Conservation (phyloP, 2,329 filamentous ascomycete genomes). For the Sporothrix mexicana region DNA sequence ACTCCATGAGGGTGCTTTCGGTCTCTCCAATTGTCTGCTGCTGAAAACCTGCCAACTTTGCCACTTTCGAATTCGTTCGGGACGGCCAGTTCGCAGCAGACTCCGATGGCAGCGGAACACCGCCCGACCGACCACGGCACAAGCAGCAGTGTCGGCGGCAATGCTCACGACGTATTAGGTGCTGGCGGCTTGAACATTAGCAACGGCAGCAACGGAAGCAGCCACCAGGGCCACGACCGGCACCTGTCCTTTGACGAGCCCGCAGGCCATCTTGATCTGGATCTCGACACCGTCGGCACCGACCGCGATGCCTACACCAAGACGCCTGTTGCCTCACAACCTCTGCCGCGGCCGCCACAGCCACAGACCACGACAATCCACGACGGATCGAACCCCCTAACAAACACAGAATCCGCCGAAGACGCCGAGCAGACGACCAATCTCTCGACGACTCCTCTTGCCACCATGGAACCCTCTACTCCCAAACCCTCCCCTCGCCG, state of each 20-base stretch:
- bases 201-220: not conserved
- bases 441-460: not conserved
- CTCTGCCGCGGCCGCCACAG: constrained; percentile 5
- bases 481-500: constrained; percentile 16
- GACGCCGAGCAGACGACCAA: not conserved
- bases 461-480: not conserved
- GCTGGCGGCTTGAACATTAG: no score
- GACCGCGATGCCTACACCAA: not conserved
- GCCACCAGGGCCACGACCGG: not conserved
- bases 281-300: constrained; percentile 1
- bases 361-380: not conserved
- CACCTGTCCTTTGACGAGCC: constrained; percentile 22
- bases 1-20: constrained; percentile 15
- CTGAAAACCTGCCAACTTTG: constrained; percentile 22
- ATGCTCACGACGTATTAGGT: not conserved
- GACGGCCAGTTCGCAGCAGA: constrained; percentile 26
- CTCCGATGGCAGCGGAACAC: constrained; percentile 35
- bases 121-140: constrained; percentile 31
- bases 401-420: not conserved
- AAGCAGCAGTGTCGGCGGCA: constrained; percentile 24
- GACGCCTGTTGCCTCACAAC: constrained; percentile 2
- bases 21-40: constrained; percentile 10
- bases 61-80: constrained; percentile 28
- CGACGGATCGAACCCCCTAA: not conserved
- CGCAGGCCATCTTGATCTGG: constrained; percentile 22